phyloP scores from a whole-genome alignment of 495 filamentous ascomycete genomes.

The Xylaria intraflava region DNA sequence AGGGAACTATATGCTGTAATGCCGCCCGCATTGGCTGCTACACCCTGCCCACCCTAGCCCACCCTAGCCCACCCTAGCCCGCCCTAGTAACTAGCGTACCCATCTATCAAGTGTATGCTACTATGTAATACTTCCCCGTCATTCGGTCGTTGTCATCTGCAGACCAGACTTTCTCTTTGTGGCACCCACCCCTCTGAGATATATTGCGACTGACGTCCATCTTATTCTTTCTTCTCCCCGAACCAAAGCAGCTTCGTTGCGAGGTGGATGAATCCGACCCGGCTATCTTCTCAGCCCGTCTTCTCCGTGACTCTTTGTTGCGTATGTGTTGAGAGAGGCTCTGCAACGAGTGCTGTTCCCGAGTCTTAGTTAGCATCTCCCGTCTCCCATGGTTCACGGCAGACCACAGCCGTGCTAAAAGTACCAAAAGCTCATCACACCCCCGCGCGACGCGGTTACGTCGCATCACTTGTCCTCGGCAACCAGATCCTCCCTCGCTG shows the following conservation, averaged over 20 bases:
- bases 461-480: not conserved
- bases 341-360: not conserved
- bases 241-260: not conserved
- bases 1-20: no score
- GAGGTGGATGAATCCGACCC: not conserved
- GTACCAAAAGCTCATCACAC: not conserved
- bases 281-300: not conserved
- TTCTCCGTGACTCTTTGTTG: not conserved
- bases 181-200: slow-evolving; percentile 9
- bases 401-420: not conserved
- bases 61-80: no score
- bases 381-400: not conserved
- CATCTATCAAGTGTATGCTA: no score
- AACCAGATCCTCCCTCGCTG: not conserved
- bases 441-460: slow-evolving; percentile 6
- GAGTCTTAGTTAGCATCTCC: not conserved
- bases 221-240: not conserved
- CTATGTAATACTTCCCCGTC: slow-evolving; percentile 4
- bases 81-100: no score
- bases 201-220: slow-evolving; percentile 13
- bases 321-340: not conserved
- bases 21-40: no score
- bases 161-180: not conserved
- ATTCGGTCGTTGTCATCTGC: slow-evolving; percentile 5
- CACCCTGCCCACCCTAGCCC: no score